These are phyloP conservation scores for Ormosia semicastrata DNA, from an alignment of 306 rosid genomes.

Conservation along the genomic window DNA sequence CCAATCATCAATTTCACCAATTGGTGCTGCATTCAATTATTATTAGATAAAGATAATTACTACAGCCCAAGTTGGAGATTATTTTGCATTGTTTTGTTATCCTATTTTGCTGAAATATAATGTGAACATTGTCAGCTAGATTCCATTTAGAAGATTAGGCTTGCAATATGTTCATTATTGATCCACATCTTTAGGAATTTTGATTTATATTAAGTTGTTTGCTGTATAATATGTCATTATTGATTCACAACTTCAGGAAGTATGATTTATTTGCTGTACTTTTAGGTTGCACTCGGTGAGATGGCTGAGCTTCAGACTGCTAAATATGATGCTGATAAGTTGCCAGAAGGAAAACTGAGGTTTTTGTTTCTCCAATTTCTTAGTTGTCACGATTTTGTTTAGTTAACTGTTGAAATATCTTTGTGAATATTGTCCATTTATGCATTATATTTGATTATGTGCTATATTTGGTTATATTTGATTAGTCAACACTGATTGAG, in stretches of 20 bases:
- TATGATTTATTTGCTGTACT: not conserved
- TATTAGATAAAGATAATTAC: slow-evolving; percentile 10
- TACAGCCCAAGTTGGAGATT: not conserved
- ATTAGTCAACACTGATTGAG: too few relatives aligned
- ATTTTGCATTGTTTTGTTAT: slow-evolving; percentile 18
- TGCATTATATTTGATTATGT: too few relatives aligned
- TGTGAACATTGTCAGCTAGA: not conserved
- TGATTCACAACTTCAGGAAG: not conserved
- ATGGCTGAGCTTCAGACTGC: slow-evolving; percentile 77
- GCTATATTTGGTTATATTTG: too few relatives aligned
- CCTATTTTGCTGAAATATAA: not conserved
- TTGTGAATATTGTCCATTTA: too few relatives aligned
- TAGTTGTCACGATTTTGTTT: not conserved
- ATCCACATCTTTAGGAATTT: not conserved
- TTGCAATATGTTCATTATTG: slow-evolving; percentile 19
- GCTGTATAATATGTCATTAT: not conserved
- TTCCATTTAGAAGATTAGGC: slow-evolving; percentile 16
- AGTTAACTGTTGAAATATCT: too few relatives aligned
- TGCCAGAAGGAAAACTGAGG: slow-evolving; percentile 87
- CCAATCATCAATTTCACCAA: slow-evolving; percentile 11
- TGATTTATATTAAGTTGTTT: slow-evolving; percentile 3
- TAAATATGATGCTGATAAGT: slow-evolving; percentile 71
- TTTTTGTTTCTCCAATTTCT: slow-evolving; percentile 39
- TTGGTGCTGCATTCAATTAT: slow-evolving; percentile 5
- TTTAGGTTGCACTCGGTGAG: slow-evolving; percentile 90